Conservation (phyloP, 345 rosid genomes). For the Euphorbia peplus region DNA sequence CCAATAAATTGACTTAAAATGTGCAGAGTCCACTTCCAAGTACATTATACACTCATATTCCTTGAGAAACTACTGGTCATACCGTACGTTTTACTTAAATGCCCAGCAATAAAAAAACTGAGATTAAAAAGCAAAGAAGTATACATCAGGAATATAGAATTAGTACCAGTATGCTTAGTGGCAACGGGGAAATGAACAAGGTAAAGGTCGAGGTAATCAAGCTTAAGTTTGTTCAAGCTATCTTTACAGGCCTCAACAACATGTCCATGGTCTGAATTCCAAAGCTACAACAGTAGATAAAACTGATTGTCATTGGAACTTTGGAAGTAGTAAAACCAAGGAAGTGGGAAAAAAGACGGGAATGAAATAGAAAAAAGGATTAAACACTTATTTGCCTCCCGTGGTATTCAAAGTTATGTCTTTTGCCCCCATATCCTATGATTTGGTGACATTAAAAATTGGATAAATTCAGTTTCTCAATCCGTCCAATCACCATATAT, state of each 20-base stretch:
- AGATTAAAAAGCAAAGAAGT: neutral
- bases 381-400: no score
- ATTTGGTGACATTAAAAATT: no score
- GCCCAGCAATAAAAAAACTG: neutral
- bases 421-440: no score
- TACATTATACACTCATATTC: neutral
- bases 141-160: conserved; percentile 4
- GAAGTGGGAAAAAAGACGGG: neutral
- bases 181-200: conserved; percentile 89
- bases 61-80: neutral
- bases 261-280: conserved; percentile 98
- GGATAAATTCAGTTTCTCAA: no score
- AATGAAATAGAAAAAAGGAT: no score
- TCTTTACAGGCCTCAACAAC: conserved; percentile 80
- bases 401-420: no score
- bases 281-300: conserved; percentile 46
- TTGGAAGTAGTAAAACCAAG: neutral
- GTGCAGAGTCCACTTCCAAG: no score
- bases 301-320: no score
- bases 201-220: conserved; percentile 82
- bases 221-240: conserved; percentile 83
- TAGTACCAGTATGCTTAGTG: conserved; percentile 77
- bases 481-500: no score
- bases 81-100: neutral
- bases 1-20: no score